These are phyloP conservation scores for Colletotrichum camelliae DNA, from an alignment of 2,329 filamentous ascomycete genomes.

Conservation along the genomic window DNA sequence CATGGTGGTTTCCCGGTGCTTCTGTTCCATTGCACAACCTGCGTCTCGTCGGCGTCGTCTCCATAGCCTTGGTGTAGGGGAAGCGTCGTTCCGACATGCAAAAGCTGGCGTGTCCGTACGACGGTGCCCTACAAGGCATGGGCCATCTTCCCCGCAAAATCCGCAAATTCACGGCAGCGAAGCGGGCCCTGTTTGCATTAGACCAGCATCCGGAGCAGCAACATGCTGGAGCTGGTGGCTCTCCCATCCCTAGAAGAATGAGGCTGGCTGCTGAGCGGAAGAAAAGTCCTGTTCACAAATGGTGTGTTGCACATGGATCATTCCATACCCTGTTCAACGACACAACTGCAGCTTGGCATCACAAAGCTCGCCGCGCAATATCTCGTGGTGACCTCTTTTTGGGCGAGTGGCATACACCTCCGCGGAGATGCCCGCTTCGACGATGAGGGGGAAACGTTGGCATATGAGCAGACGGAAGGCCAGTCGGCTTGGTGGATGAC, in stretches of 20 bases:
- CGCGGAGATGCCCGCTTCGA: conserved; percentile 8
- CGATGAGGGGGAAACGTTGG: neutral
- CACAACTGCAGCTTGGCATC: neutral
- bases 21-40: neutral
- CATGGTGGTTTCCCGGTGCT: neutral
- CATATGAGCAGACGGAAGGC: conserved; percentile 12
- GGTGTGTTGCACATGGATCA: neutral
- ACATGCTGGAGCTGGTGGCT: neutral
- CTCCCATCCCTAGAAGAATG: neutral
- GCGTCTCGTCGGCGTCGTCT: neutral
- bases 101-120: neutral
- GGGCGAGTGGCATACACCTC: neutral
- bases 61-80: neutral
- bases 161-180: conserved; percentile 9
- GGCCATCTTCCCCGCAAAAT: conserved; percentile 20
- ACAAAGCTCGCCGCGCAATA: neutral
- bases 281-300: neutral
- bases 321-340: neutral
- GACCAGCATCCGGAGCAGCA: conserved; percentile 2
- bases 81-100: neutral
- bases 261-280: neutral
- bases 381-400: neutral
- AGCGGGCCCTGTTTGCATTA: conserved; percentile 19
- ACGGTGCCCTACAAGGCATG: conserved; percentile 13
- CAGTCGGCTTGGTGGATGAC: conserved; percentile 11